Base-by-base conservation (phyloP, 2,329 filamentous ascomycete genomes). In the Xylaria sp. region DNA sequence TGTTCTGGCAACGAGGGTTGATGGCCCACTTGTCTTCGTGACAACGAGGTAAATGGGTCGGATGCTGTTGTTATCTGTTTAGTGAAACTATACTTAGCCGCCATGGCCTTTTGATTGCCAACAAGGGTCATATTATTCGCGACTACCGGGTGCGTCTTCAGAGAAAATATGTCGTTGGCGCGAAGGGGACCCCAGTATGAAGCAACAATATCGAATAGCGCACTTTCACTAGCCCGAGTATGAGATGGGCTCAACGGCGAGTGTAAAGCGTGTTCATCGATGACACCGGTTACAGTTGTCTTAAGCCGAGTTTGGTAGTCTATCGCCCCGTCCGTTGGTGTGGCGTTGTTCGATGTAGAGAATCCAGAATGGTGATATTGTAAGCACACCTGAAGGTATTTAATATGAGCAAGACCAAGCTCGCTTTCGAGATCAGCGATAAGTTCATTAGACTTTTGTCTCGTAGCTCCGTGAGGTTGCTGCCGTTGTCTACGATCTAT, bases 391-490 rank as follows among this genome's bases (percentile, higher is more conserved):
- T 81, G 81, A 58, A 90, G 77, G 70, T 87, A 90, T 39, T 83
- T 81, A 18, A 81, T 81, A 23, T 76, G 76, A 3, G 80, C 79
- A 60, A 82, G 80, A 34, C 87, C 86, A 2, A 90, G 82, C 63
- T 89, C 83, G 34, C 80, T 78, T 72, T 90, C 86, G 12, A 90
- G 80, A 65, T 89, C 86, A 28, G 86, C 82, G 18, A 91, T 87
- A 36, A 90, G 78, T 46, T 86, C 81, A 13, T 89, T 86, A 0
- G 87, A 84, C 45, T 79, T 82, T 55, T 82, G 62, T 45, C 9
- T 46, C 52, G 48, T 67, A 62, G 57, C 25, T 65, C 34, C 63
- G 65, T n/a, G 46, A 7, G 30, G 15, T 25, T 65, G 63, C 48
- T n/a, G 20, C 45, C 9, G 70, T 63, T n/a, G 60, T 20, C 56